Evolutionary conservation across 495 filamentous ascomycete species (phyloP).

Genomic region (Melanomma pulvis-pyrius): DNA sequence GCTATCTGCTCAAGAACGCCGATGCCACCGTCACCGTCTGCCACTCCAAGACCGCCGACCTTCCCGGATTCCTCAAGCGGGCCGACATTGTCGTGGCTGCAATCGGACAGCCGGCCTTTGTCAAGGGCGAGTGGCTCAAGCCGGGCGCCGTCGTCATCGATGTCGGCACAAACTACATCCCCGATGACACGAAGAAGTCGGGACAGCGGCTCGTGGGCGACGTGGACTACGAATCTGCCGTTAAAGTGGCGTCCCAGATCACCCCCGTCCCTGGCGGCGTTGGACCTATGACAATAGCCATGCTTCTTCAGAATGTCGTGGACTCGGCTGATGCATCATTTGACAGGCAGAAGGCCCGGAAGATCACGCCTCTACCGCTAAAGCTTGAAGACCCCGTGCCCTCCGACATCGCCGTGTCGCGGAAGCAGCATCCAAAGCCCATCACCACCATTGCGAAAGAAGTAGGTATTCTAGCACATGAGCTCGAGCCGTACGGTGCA

Average conservation of each 20-base stretch:
- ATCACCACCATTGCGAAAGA: conserved; percentile 83
- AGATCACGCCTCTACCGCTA: conserved; percentile 76
- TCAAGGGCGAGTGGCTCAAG: conserved; percentile 96
- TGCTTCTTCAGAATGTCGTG: conserved; percentile 93
- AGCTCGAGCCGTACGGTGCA: conserved; percentile 91
- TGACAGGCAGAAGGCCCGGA: conserved; percentile 74
- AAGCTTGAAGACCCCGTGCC: conserved; percentile 77
- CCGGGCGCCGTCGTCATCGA: conserved; percentile 93
- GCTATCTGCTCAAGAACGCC: conserved; percentile 90
- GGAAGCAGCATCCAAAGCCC: conserved; percentile 85
- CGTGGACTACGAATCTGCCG: conserved; percentile 87
- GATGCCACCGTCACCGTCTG: conserved; percentile 96
- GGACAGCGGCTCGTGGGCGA: conserved; percentile 93
- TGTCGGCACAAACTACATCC: conserved; percentile 94
- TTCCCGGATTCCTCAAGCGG: conserved; percentile 72
- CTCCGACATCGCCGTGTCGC: conserved; percentile 90
- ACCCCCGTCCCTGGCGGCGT: conserved; percentile 97
- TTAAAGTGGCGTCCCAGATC: conserved; percentile 87
- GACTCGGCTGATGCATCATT: conserved; percentile 79
- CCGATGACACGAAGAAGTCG: conserved; percentile 92
- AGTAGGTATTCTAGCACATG: conserved; percentile 79
- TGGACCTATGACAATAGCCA: conserved; percentile 97
- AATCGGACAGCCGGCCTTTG: conserved; percentile 82
- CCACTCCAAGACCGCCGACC: conserved; percentile 79
- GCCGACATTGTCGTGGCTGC: conserved; percentile 92